Conservation (phyloP, 805 yeast genomes). For the Ogataea dorogensis region DNA sequence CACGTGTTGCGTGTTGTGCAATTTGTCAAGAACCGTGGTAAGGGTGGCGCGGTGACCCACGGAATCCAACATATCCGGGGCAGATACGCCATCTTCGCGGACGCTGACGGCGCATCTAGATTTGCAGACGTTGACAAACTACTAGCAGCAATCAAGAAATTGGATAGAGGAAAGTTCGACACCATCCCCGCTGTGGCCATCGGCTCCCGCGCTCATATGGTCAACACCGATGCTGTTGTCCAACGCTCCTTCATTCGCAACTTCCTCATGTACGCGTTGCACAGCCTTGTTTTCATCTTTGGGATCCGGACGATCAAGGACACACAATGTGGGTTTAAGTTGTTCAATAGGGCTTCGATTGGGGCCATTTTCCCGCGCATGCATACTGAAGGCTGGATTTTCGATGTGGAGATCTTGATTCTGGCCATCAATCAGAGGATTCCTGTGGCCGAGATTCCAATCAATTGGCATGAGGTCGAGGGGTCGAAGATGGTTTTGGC, state of each 20-base stretch:
- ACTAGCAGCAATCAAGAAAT: conserved; percentile 38
- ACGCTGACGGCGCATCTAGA: conserved; percentile 94
- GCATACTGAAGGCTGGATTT: conserved; percentile 98
- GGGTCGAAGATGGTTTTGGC: conserved; percentile 95
- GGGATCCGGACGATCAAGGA: conserved; percentile 86
- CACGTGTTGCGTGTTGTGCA: conserved; percentile 69
- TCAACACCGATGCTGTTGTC: conserved; percentile 93
- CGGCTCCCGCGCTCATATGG: conserved; percentile 97
- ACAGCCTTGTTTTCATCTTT: conserved; percentile 78
- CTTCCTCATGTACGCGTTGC: conserved; percentile 89
- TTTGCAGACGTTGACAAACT: conserved; percentile 67
- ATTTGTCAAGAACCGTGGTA: conserved; percentile 79
- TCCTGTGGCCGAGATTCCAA: conserved; percentile 72
- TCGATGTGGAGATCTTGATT: conserved; percentile 89
- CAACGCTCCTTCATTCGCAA: conserved; percentile 85
- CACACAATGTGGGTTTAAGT: conserved; percentile 96
- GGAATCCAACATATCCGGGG: conserved; percentile 82
- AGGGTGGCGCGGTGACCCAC: conserved; percentile 95
- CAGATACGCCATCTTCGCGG: conserved; percentile 77
- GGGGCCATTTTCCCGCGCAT: conserved; percentile 72
- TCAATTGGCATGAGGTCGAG: conserved; percentile 95
- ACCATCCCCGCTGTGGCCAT: conserved; percentile 62
- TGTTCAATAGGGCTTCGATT: conserved; percentile 75
- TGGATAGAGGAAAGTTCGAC: too few relatives aligned
- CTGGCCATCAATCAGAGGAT: conserved; percentile 72